Evolutionary conservation across 2,329 filamentous ascomycete species (phyloP).

Genomic region (Trichophyton schoenleinii): DNA sequence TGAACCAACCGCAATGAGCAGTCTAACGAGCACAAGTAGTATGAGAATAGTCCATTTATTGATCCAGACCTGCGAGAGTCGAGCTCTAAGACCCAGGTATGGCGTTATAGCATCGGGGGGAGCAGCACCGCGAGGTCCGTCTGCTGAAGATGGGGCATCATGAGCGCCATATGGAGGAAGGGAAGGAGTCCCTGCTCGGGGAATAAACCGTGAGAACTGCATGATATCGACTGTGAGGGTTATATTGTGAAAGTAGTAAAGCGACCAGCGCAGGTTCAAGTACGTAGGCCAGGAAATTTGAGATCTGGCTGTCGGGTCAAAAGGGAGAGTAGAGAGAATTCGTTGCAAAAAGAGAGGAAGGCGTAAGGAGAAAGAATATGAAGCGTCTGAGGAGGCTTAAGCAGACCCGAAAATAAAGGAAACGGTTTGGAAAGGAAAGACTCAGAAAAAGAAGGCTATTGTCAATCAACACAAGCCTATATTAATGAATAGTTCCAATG

Average conservation of each 20-base stretch:
- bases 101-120: slow-evolving; percentile 65
- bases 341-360: neutral
- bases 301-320: neutral
- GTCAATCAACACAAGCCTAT: neutral
- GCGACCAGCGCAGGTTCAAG: slow-evolving; percentile 2
- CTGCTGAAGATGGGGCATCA: slow-evolving; percentile 38
- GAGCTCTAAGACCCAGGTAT: slow-evolving; percentile 78
- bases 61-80: slow-evolving; percentile 92
- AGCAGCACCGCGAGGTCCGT: slow-evolving; percentile 22
- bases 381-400: neutral
- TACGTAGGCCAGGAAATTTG: neutral
- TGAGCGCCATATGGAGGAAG: slow-evolving; percentile 32
- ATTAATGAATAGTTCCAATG: neutral
- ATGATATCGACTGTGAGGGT: slow-evolving; percentile 14
- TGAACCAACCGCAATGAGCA: slow-evolving; percentile 61
- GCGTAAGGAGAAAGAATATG: neutral
- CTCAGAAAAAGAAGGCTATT: neutral
- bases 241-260: neutral
- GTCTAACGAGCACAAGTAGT: slow-evolving; percentile 67
- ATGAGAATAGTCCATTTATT: slow-evolving; percentile 93
- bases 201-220: slow-evolving; percentile 23
- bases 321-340: too few relatives aligned
- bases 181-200: slow-evolving; percentile 2
- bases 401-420: neutral
- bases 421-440: neutral